These are phyloP conservation scores for Staphylotrichum longicolle DNA, from an alignment of 495 filamentous ascomycete genomes.

Conservation along the genomic window DNA sequence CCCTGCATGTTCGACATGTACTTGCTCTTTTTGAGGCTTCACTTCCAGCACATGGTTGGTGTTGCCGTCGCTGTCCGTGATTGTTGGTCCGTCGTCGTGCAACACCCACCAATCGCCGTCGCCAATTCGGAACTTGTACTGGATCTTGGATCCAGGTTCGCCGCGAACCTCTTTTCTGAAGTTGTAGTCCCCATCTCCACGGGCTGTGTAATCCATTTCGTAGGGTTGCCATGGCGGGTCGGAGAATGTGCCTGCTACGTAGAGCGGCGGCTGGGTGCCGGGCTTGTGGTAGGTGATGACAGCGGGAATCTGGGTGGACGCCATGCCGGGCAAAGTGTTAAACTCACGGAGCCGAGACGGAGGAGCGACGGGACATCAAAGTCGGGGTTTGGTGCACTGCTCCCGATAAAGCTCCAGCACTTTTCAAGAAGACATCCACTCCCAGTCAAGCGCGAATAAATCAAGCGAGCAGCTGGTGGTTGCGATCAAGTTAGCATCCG, in stretches of 20 bases:
- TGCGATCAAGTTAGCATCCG: background rate
- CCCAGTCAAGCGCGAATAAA: background rate
- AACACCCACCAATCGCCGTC: constrained; percentile 63
- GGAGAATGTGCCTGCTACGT: constrained; percentile 63
- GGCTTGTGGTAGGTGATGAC: constrained; percentile 58
- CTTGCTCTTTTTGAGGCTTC: constrained; percentile 25
- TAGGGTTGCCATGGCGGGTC: constrained; percentile 60
- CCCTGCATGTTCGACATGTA: background rate
- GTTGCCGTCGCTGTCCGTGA: constrained; percentile 55
- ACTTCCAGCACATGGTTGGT: constrained; percentile 56
- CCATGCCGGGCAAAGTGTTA: constrained; percentile 32
- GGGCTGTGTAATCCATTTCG: constrained; percentile 54
- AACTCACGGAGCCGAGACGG: background rate
- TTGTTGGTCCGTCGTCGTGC: constrained; percentile 54
- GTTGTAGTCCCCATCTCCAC: constrained; percentile 43
- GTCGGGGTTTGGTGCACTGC: background rate
- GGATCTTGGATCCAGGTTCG: constrained; percentile 50
- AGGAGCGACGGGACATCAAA: background rate
- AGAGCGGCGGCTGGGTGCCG: constrained; percentile 59
- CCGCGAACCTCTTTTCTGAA: constrained; percentile 49
- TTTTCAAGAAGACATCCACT: background rate
- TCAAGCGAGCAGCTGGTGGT: background rate
- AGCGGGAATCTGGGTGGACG: constrained; percentile 40
- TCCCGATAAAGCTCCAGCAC: background rate
- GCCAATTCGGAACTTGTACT: constrained; percentile 70